Base-by-base conservation (phyloP, 2,329 filamentous ascomycete genomes). In the Didymellaceae sp. region DNA sequence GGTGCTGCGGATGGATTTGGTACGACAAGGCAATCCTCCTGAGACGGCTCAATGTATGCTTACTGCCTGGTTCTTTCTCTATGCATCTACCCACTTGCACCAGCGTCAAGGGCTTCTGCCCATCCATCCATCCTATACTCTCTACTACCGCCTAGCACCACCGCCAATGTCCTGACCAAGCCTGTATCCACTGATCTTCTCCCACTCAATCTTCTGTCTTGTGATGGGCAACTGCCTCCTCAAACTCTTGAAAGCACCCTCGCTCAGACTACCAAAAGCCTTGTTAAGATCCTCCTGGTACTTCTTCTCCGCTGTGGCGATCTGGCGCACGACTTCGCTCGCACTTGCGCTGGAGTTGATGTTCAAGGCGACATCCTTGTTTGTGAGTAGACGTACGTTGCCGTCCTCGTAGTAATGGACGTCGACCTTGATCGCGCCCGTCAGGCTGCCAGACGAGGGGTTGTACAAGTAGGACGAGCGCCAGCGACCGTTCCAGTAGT, bases 391-490 rank as follows among this genome's bases (percentile, higher is more conserved):
- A 2, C 94, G 88, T 50, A 99, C 94, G 71, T 99, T 99, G 56
- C 94, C 94, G 71, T 99, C 95, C 77, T 99, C 94, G 78, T 99
- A 99, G 82, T 99, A 99, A 80, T 99, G 94, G 42, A 99, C 93
- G 63, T 97, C 92, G 45, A 97, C 90, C 74, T 93, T 91, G 75
- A 97, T 86, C 52, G 82, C 86, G 64, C 94, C 94, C 28, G 86
- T 85, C 33, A 97, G 78, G 38, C 80, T 80, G 58, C 81, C 80
- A 3, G 83, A 80, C 1, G 83, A 83, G 1, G 91, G 86, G 56
- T 87, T 82, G 74, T 89, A 88, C 65, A 88, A 82, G 78, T 97
- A 97, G 44, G 88, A 82, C 38, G 90, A 92, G 67, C 94, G 89
- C 90, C 94, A 99, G 57, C 94, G 91, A 56, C 94, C 94, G 77